Evolutionary conservation across 257 asterid species (phyloP), one percentile per base, ranked within the genome.

Genomic region (Cruciata laevipes): DNA sequence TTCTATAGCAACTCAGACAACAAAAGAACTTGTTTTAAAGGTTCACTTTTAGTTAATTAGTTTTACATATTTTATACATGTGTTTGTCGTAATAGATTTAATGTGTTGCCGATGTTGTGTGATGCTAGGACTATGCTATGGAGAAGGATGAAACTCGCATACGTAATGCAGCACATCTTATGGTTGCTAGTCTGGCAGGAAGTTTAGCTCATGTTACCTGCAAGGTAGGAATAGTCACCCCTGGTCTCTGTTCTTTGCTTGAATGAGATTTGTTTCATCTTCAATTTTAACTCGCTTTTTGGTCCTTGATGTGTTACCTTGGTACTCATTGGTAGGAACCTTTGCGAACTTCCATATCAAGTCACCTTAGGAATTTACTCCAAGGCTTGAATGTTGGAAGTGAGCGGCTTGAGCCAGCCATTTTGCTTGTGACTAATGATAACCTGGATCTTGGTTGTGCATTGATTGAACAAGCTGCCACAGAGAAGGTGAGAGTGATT

Each of bases 361-460:
- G 76, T 71, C 96, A 94, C 83, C 97, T 94, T 37, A 84, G 98
- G 81, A 85, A 71, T 77, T 75, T 84, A 69, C 90, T 94, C 73
- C 98, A 90, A 84, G 87, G 84, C 67, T 44, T 81, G 67, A 79
- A 70, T 73, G 63, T 82, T 72, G 61, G 87, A 31, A 75, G 66
- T 74, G 98, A 94, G 1, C 81, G 83, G 57, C 89, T 90, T 75
- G 99, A 94, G 66, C 89, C 84, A 73, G 89, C 98, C 21, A 82
- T 94, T 79, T 86, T 84, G 79, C 83, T 87, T 66, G 99, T 83
- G 75, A 90, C 96, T 38, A 88, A 90, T 77, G 99, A 90, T 81
- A 94, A 94, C 77, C 94, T 94, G 67, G 99, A 94, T 82, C 98
- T 94, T 72, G 98, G 99, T 75, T 94, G 99, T 67, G 98, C 95